Evolutionary conservation across 2,329 filamentous ascomycete genomes (phyloP), one percentile per base, ranked within the genome.

Genomic region (Penicillium sp.): DNA sequence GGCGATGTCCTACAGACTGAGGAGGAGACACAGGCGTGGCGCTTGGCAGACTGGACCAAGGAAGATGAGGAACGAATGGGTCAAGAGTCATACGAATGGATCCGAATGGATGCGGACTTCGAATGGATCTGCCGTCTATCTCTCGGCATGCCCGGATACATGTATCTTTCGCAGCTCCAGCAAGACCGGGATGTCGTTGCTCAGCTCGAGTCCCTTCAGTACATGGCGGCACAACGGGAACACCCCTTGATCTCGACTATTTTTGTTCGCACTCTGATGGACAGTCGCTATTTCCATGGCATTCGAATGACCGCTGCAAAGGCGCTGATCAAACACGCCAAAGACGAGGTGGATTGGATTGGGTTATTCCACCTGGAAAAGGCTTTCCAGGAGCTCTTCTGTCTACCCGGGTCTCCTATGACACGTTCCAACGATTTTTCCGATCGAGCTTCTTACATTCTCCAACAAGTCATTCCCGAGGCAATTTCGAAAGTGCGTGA

Each of bases 61-160:
- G 86, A 93, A 38, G 86, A 90, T 11, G 89, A 96, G 63, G 76
- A 83, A 23, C 81, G 80, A 55, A 96, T 98, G 89, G 87, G 92
- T 39, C 80, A 88, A 48, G 92, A 98, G 60, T 94, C 87, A 0
- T 98, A 95, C 56, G 92, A 98, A 61, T 98, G 93, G 92, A 94
- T 98, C 52, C 83, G 92, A 13, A 85, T 96, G 67, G 92, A 98
- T 62, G 89, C 90, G 11, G 93, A 98, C 64, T 96, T 96, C 51
- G 92, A 98, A 62, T 98, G 92, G 92, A 82, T 95, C 41, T 92
- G 85, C 64, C 82, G 82, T 50, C 85, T 94, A 64, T 81, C 83
- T 44, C 69, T 83, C 32, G 82, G 82, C 47, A 87, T 95, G 75
- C 87, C 87, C 30, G 79, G 86, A 3, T 96, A 96, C 71, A 98